phyloP scores from a whole-genome alignment of 2,329 filamentous ascomycete species.

The Zymoseptoria brevis region DNA sequence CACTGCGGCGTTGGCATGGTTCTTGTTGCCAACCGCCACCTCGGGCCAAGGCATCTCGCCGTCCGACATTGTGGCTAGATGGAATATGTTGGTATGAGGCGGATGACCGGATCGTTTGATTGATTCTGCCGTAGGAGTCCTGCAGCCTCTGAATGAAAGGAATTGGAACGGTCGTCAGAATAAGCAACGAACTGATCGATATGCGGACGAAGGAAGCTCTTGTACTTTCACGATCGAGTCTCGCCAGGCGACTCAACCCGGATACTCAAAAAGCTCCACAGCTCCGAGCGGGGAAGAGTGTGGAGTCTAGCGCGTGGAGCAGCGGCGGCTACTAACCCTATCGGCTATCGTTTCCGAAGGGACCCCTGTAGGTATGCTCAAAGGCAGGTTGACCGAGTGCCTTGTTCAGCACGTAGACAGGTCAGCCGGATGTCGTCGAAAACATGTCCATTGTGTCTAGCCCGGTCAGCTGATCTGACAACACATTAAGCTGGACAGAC shows the following conservation, averaged over 20 bases:
- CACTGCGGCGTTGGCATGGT: conserved; percentile 46
- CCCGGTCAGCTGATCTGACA: not conserved
- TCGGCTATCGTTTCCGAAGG: not conserved
- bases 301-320: not conserved
- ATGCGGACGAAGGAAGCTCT: not conserved
- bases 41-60: conserved; percentile 39
- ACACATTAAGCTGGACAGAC: not conserved
- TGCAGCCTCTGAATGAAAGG: no score
- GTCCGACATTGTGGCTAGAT: not conserved
- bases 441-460: no score
- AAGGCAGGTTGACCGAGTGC: not conserved
- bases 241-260: no score
- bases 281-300: not conserved
- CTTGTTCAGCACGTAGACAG: not conserved
- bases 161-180: not conserved
- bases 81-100: not conserved
- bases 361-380: not conserved
- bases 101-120: not conserved
- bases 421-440: no score
- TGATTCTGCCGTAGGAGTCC: no score
- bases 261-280: not conserved
- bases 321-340: not conserved
- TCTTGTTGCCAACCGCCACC: conserved; percentile 41
- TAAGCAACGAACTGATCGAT: not conserved
- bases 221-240: not conserved